Evolutionary conservation across 2,329 filamentous ascomycete species (phyloP).

Genomic region (Exophiala viscosa): DNA sequence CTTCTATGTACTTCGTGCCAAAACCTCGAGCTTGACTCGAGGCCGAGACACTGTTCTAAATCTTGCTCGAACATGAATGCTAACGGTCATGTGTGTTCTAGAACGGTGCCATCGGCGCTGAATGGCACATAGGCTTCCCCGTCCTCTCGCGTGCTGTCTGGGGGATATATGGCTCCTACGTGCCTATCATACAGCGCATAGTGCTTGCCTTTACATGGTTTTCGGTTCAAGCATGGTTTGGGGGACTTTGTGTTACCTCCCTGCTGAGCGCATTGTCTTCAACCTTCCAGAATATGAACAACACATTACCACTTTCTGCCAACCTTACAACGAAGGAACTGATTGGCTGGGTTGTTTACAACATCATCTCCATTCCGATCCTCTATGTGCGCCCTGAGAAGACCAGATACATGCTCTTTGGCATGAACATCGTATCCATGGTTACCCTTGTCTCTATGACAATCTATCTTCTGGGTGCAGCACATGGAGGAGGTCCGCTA

Average conservation of each 20-base stretch:
- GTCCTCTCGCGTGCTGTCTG: conserved; percentile 57
- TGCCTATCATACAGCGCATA: conserved; percentile 34
- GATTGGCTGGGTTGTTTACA: conserved; percentile 44
- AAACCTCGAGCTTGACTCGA: too few species aligned
- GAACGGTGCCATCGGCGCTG: too few species aligned
- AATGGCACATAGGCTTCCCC: conserved; percentile 41
- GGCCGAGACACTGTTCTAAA: too few species aligned
- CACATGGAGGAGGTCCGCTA: conserved; percentile 21
- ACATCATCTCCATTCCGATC: conserved; percentile 33
- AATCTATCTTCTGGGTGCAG: conserved; percentile 22
- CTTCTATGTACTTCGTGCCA: too few species aligned
- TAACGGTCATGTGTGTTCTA: too few species aligned
- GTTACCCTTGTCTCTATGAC: conserved; percentile 14
- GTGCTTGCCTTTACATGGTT: conserved; percentile 23
- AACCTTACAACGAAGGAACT: conserved; percentile 36
- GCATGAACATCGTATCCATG: conserved; percentile 30
- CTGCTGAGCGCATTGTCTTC: conserved; percentile 43
- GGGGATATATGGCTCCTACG: conserved; percentile 60
- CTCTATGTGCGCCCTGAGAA: conserved; percentile 44
- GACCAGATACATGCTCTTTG: conserved; percentile 42
- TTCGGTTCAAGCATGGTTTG: conserved; percentile 47
- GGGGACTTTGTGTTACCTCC: conserved; percentile 41
- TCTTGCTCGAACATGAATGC: too few species aligned
- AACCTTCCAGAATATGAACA: conserved; percentile 41
- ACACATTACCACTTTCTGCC: conserved; percentile 31